Evolutionary conservation across 2,329 filamentous ascomycete genomes (phyloP).

Genomic region (Acrocalymma vagum): DNA sequence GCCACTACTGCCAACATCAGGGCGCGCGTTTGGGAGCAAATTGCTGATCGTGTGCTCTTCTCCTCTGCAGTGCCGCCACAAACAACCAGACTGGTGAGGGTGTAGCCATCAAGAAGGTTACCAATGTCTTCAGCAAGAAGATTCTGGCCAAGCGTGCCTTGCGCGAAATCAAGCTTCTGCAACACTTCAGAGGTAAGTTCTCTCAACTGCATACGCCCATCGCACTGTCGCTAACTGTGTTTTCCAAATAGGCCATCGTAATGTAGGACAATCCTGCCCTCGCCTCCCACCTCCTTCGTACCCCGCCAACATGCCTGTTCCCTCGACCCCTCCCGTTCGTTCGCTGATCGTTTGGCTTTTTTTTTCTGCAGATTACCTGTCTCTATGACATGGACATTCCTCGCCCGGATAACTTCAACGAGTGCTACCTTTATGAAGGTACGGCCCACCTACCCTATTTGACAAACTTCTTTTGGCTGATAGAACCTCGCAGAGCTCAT

Average conservation of each 20-base stretch:
- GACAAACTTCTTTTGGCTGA: constrained; percentile 28
- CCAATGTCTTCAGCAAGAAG: constrained; percentile 99
- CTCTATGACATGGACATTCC: constrained; percentile 99
- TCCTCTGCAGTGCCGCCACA: constrained; percentile 76
- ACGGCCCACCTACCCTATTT: constrained; percentile 8
- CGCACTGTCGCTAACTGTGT: no score
- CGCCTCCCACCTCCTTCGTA: constrained; percentile 59
- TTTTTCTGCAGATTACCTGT: constrained; percentile 95
- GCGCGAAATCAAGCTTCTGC: constrained; percentile 97
- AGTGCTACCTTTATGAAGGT: constrained; percentile 99
- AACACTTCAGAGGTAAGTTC: constrained; percentile 82
- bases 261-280: constrained; percentile 43
- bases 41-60: constrained; percentile 30
- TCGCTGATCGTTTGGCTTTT: constrained; percentile 49
- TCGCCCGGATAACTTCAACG: constrained; percentile 96
- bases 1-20: constrained; percentile 4
- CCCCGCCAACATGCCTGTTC: no score
- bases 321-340: constrained; percentile 5
- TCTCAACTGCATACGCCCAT: constrained; percentile 1
- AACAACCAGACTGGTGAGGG: constrained; percentile 92
- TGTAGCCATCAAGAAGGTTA: constrained; percentile 99
- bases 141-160: constrained; percentile 97
- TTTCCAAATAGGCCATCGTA: constrained; percentile 54
- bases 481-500: constrained; percentile 81
- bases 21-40: constrained; percentile 4